Base-by-base conservation (phyloP, 441 rosid species). In the Pelargonium citronellum region DNA sequence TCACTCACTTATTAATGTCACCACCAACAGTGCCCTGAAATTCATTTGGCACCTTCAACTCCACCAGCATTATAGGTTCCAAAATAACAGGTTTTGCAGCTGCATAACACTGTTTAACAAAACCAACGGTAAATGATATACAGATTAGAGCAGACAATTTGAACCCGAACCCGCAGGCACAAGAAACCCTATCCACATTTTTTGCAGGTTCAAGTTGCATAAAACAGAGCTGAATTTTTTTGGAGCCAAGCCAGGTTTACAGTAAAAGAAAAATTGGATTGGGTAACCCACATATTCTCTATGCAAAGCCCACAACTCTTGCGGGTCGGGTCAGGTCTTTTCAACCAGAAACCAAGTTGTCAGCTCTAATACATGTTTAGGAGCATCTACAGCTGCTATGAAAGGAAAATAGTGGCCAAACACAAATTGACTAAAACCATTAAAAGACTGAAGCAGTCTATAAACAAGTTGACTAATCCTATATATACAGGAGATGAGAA, bases 11-110 rank as follows among this genome's bases (percentile, higher is more conserved):
- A 86, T 95, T 95, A 67, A 95, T 83, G 81, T 95, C 99, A 79
- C 98, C 97, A 69, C 93, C 92, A 55, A 89, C 97, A 37, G 90
- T 83, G 13, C 98, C 99, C 88, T 95, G 98, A 80, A 89, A 92
- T 71, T 95, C 98, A 19, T 96, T 87, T 7, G 99, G 99, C 17
- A 86, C 88, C 83, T 95, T 92, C 78, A 95, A 80, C 85, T 95
- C 99, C 51, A 95, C 96, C 83, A 87, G 69, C 97, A 92, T 95
- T 47, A 95, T 81, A 11, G 98, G 99, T 82, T 95, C 99, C 80
- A 95, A 78, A 67, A 92, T 92, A 74, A 86, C 95, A 68, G 98
- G 99, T 77, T 71, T 89, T 63, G 99, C 96, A 58, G 91, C 87
- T 37, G 87, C 16, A 74, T 92, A 95, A 80, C 96, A 92, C 85